These are phyloP conservation scores for Pseudozyma sp. DNA, from an alignment of 1,284 basidiomycete species.

Conservation along the genomic window DNA sequence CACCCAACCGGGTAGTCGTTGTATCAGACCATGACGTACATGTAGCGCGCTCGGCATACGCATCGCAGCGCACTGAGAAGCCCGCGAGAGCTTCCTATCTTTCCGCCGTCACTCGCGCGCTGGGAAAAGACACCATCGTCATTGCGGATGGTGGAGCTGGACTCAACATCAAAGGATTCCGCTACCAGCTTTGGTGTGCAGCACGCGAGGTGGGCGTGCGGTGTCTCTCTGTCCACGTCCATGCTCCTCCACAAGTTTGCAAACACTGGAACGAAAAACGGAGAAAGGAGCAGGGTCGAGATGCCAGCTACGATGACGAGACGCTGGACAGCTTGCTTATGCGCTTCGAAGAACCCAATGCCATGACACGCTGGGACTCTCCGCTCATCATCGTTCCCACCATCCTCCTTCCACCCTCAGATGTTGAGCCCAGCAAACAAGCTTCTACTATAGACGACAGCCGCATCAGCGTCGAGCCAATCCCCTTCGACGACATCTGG, in stretches of 20 bases:
- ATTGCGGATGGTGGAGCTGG: constrained; percentile 82
- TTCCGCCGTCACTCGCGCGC: constrained; percentile 81
- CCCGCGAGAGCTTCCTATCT: constrained; percentile 88
- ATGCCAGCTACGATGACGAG: constrained; percentile 75
- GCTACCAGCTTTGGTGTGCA: constrained; percentile 97
- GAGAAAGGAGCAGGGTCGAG: constrained; percentile 67
- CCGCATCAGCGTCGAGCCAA: constrained; percentile 65
- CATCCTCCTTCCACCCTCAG: neutral
- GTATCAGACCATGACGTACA: constrained; percentile 83
- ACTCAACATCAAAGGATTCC: constrained; percentile 94
- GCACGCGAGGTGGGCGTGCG: constrained; percentile 87
- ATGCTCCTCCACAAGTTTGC: constrained; percentile 74
- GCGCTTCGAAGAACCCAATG: constrained; percentile 94
- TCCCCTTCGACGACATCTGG: constrained; percentile 83
- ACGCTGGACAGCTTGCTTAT: constrained; percentile 91
- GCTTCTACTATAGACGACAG: constrained; percentile 75
- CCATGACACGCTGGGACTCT: constrained; percentile 96
- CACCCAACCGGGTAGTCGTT: constrained; percentile 71
- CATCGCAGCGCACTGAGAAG: constrained; percentile 84
- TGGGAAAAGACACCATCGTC: constrained; percentile 80
- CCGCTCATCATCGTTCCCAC: constrained; percentile 84
- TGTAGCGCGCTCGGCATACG: constrained; percentile 77
- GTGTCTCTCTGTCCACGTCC: constrained; percentile 80
- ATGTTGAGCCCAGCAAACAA: neutral
- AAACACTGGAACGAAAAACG: constrained; percentile 77